Percentiles rank a stretch among this genome's conserved stretches.
Conservation (phyloP, 805 yeast species). For the Candida coquimbonensis region DNA sequence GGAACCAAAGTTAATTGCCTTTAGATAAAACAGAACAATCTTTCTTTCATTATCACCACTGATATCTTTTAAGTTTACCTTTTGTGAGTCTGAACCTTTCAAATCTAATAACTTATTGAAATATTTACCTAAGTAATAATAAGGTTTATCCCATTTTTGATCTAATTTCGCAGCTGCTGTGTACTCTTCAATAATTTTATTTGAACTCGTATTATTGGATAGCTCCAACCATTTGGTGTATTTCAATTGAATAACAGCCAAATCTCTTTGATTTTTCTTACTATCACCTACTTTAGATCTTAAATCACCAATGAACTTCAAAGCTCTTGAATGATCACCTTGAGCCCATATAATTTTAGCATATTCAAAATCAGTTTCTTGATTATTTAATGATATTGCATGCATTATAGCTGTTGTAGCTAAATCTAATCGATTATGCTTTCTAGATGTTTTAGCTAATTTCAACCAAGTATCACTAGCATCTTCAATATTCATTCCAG, state of each 20-base stretch:
- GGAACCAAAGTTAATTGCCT: conserved; percentile 55
- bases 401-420: conserved; percentile 62
- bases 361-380: conserved; percentile 61
- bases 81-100: conserved; percentile 30
- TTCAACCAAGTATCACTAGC: conserved; percentile 48
- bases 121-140: conserved; percentile 73
- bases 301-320: conserved; percentile 50
- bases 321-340: conserved; percentile 81
- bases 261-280: conserved; percentile 17
- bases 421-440: conserved; percentile 60
- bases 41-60: conserved; percentile 48
- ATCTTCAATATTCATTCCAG: conserved; percentile 21
- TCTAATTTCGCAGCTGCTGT: conserved; percentile 48
- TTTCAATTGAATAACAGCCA: conserved; percentile 49
- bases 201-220: conserved; percentile 77
- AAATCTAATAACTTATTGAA: conserved; percentile 72
- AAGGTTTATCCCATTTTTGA: conserved; percentile 67
- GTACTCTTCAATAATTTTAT: conserved; percentile 66
- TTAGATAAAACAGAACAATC: conserved; percentile 49
- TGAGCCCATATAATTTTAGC: conserved; percentile 83
- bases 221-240: conserved; percentile 85
- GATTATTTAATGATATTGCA: conserved; percentile 33
- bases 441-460: conserved; percentile 59
- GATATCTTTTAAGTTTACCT: conserved; percentile 21
- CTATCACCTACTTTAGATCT: conserved; percentile 9